These are phyloP conservation scores for Aspergillus flavus DNA, from an alignment of 2,329 filamentous ascomycete genomes.

Conservation along the genomic window DNA sequence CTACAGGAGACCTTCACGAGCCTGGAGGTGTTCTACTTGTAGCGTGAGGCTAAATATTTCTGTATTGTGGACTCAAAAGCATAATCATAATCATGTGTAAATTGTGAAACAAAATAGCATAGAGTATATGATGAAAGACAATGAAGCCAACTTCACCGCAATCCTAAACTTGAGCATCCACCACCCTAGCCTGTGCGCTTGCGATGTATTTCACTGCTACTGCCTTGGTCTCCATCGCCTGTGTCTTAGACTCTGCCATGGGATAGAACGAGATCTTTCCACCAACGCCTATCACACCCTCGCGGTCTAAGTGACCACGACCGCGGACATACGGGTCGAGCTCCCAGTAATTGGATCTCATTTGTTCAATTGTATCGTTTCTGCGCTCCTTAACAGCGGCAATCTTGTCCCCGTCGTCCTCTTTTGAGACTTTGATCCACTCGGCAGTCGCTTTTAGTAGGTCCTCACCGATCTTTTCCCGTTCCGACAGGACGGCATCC, in stretches of 20 bases:
- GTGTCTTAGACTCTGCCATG: not conserved
- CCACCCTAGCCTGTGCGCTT: not conserved
- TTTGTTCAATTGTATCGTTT: not conserved
- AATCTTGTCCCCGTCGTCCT: not conserved
- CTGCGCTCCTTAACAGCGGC: not conserved
- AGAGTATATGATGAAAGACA: too few relatives aligned
- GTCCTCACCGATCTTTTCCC: not conserved
- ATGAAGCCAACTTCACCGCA: too few relatives aligned
- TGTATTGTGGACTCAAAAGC: too few relatives aligned
- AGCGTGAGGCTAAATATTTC: too few relatives aligned
- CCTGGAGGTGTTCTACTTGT: too few relatives aligned
- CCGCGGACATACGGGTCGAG: not conserved
- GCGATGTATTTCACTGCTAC: not conserved
- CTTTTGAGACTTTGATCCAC: not conserved
- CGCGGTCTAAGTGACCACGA: not conserved
- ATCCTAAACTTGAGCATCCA: not conserved
- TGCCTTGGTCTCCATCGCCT: not conserved
- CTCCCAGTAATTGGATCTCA: not conserved
- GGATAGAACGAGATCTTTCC: not conserved
- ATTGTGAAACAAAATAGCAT: too few relatives aligned
- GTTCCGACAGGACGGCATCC: not conserved
- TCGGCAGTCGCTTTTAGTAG: not conserved
- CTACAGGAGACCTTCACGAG: too few relatives aligned
- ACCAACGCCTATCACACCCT: not conserved
- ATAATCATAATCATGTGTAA: too few relatives aligned